Evolutionary conservation across 2,329 filamentous ascomycete genomes (phyloP).

Genomic region (Fusarium sp.): DNA sequence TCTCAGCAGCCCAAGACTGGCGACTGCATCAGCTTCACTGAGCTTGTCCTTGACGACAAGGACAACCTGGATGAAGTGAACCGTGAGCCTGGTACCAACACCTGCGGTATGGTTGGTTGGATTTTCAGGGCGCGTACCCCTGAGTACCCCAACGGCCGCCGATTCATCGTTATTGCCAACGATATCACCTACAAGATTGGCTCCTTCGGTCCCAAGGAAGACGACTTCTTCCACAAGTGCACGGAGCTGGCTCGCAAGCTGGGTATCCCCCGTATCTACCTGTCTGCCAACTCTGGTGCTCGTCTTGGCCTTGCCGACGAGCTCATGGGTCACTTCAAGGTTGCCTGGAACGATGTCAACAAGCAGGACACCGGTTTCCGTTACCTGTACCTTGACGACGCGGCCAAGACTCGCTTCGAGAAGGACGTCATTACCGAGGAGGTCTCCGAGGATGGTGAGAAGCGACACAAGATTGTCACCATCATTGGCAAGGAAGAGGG

Average conservation of each 20-base stretch:
- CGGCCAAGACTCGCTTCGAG: slow-evolving; percentile 89
- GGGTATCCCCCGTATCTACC: slow-evolving; percentile 96
- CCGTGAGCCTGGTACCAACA: slow-evolving; percentile 95
- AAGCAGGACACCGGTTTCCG: slow-evolving; percentile 94
- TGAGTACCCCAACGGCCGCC: slow-evolving; percentile 92
- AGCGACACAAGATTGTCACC: slow-evolving; percentile 93
- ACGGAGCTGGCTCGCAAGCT: slow-evolving; percentile 95
- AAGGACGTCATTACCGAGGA: slow-evolving; percentile 84
- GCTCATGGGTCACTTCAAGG: slow-evolving; percentile 96
- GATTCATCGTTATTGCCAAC: slow-evolving; percentile 97
- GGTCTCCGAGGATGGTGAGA: slow-evolving; percentile 88
- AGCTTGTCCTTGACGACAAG: slow-evolving; percentile 94
- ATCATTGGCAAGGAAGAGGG: slow-evolving; percentile 95
- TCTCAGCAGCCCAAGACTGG: slow-evolving; percentile 88
- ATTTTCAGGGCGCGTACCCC: slow-evolving; percentile 94
- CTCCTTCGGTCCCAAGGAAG: slow-evolving; percentile 95
- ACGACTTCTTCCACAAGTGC: slow-evolving; percentile 99
- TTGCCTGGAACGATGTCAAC: slow-evolving; percentile 90
- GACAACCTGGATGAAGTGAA: slow-evolving; percentile 94
- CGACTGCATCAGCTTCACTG: slow-evolving; percentile 93
- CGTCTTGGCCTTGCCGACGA: slow-evolving; percentile 97
- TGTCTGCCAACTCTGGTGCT: slow-evolving; percentile 98
- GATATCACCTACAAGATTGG: slow-evolving; percentile 99
- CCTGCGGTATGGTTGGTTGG: slow-evolving; percentile 99
- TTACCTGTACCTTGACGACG: slow-evolving; percentile 93